phyloP scores from a whole-genome alignment of 1,139 yeast species.

The Hanseniaspora uvarum region DNA sequence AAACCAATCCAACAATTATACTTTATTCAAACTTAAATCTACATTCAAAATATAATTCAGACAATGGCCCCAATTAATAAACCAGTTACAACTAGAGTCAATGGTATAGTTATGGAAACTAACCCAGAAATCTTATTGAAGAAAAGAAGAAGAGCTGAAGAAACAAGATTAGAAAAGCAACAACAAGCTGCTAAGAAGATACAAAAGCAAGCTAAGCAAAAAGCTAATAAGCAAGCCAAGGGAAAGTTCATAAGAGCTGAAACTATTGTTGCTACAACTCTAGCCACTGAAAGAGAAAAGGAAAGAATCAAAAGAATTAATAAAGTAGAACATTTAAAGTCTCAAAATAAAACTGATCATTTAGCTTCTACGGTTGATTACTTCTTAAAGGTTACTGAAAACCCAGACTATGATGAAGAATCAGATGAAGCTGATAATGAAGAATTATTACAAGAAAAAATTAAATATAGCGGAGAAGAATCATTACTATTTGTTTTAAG shows the following conservation, averaged over 20 bases:
- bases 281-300: conserved; percentile 55
- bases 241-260: conserved; percentile 59
- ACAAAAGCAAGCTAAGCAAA: conserved; percentile 38
- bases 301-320: conserved; percentile 57
- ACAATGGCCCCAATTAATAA: conserved; percentile 11
- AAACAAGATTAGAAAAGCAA: conserved; percentile 57
- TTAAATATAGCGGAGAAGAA: conserved; percentile 35
- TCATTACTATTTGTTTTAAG: conserved; percentile 56
- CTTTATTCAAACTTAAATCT: background rate
- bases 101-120: conserved; percentile 39
- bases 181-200: conserved; percentile 36
- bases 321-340: conserved; percentile 36
- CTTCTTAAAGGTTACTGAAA: conserved; percentile 27
- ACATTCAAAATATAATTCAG: background rate
- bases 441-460: conserved; percentile 30
- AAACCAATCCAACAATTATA: background rate
- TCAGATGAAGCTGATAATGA: conserved; percentile 31
- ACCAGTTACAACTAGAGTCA: conserved; percentile 28
- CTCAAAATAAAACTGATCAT: conserved; percentile 24
- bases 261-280: conserved; percentile 53
- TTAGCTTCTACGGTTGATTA: conserved; percentile 27
- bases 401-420: conserved; percentile 19
- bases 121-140: conserved; percentile 67
- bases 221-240: conserved; percentile 32
- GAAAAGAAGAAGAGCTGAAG: conserved; percentile 68